Base-by-base conservation (phyloP, 208 protist species). In the Blastocrithidia nonstop region DNA sequence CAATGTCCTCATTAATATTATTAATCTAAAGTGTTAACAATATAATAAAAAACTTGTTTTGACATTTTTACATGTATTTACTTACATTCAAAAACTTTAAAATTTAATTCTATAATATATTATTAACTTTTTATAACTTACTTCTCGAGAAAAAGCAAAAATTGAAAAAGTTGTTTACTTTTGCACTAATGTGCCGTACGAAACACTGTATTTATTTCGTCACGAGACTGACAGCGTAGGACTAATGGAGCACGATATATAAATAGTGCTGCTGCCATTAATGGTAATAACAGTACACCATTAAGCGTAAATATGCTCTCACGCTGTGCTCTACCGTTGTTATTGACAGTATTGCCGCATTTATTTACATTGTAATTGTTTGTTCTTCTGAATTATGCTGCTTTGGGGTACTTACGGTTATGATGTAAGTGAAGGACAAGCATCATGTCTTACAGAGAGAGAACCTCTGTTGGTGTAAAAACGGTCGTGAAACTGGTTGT, bases 391-490 rank as follows among this genome's bases (percentile, higher is more conserved):
- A 0, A 66, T 70, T 9, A 66, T 45, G 3, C 54, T 33, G 6
- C 28, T 29, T 11, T 71, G 69, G 0, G 88, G 65, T 0, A 60
- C 20, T 50, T 50, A 40, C 56, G 45, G 57, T 87, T 66, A 52
- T 88, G 77, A 1, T 63, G 56, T 25, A 82, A 42, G 46, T 93
- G 79, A 51, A 75, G 86, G 19, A 75, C 69, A 7, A 88, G 45
- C 45, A 93, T 35, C 35, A 86, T 31, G 50, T 93, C 84, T 80
- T 80, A 93, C 17, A 89, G 69, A 16, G 52, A 52, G 15, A 93
- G 66, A 33, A 84, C 46, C 46, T 93, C 79, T 3, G 42, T 52
- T 21, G 79, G 70, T 25, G 81, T 74, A 21, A 93, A 60, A 9
- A 89, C 40, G 3, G 68, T 67, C 3, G 64, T 69, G 55, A 93